Base-by-base conservation (phyloP, 176 grass and related monocot genomes). In the Oropetium thomaeum region DNA sequence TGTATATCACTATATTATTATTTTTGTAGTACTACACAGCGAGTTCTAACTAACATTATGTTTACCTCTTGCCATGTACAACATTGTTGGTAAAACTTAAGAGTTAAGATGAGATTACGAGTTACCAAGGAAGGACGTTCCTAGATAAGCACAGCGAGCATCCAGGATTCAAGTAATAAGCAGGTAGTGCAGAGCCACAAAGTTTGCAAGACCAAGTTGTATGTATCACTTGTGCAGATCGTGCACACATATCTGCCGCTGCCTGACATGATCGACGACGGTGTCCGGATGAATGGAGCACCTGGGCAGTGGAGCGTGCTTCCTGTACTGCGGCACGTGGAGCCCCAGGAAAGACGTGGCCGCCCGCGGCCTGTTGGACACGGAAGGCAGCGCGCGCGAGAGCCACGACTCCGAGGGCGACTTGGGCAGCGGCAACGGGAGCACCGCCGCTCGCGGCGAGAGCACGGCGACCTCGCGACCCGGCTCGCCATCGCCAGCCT, bases 361-460 rank as follows among this genome's bases (percentile, higher is more conserved):
- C 13, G 81, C 71, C 28, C 63, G 84, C 9, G 49, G 84, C 8
- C 73, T 84, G 26, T 29, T 90, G 10, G 84, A 76, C 49, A 90
- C 79, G 1, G 91, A 84, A 3, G 96, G 92, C 82, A 99, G 80
- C 57, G 96, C 87, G 27, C 89, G 84, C 81, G 87, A 84, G 8
- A 99, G 89, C 91, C 96, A 99, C 3, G 92, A 99, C 47, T 99
- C 91, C 7, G 91, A 80, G 11, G 96, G 96, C 80, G 87, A 82
- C 80, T 82, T 84, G 4, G 89, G 92, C 79, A 89, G 49, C 65
- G 81, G 89, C 25, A 86, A 65, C 14, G 93, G 72, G 38, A 90
- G 78, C 48, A 68, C 20, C 15, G 87, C 38, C 17, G 57, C 80
- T 8, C 61, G 48, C 44, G 58, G 30, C 37, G 84, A 72, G 16